Evolutionary conservation across 495 filamentous ascomycete species (phyloP).

Genomic region (Aspergillus sclerotioniger): DNA sequence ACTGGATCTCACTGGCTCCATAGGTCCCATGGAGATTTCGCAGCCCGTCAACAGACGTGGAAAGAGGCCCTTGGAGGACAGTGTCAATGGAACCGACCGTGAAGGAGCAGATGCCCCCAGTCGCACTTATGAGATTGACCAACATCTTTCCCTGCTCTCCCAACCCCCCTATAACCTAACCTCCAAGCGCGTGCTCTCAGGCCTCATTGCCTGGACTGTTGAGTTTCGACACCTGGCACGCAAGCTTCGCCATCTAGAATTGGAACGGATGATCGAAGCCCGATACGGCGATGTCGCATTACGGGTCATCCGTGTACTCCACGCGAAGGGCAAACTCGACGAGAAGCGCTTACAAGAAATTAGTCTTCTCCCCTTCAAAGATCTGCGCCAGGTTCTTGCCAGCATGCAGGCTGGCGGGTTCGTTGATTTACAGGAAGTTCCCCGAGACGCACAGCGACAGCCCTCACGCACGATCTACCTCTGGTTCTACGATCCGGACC

Average conservation of each 20-base stretch:
- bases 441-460: constrained; percentile 73
- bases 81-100: constrained; percentile 33
- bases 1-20: constrained; percentile 38
- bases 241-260: constrained; percentile 65
- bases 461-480: constrained; percentile 79
- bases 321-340: constrained; percentile 83
- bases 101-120: constrained; percentile 33
- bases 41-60: constrained; percentile 26
- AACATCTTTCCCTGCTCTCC: constrained; percentile 74
- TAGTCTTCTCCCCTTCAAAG: constrained; percentile 73
- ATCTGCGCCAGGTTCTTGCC: constrained; percentile 75
- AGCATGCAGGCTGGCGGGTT: constrained; percentile 80
- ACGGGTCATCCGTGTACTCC: constrained; percentile 76
- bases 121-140: constrained; percentile 56
- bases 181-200: constrained; percentile 44
- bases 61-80: constrained; percentile 41
- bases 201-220: constrained; percentile 73
- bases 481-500: constrained; percentile 82
- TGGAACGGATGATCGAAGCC: constrained; percentile 74
- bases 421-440: constrained; percentile 88
- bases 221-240: constrained; percentile 69
- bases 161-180: constrained; percentile 67
- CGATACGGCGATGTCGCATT: constrained; percentile 72
- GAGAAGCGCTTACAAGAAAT: constrained; percentile 78
- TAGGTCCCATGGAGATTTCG: constrained; percentile 34